These are phyloP conservation scores for Penicillium nucicola DNA, from an alignment of 495 filamentous ascomycete genomes.

Conservation along the genomic window DNA sequence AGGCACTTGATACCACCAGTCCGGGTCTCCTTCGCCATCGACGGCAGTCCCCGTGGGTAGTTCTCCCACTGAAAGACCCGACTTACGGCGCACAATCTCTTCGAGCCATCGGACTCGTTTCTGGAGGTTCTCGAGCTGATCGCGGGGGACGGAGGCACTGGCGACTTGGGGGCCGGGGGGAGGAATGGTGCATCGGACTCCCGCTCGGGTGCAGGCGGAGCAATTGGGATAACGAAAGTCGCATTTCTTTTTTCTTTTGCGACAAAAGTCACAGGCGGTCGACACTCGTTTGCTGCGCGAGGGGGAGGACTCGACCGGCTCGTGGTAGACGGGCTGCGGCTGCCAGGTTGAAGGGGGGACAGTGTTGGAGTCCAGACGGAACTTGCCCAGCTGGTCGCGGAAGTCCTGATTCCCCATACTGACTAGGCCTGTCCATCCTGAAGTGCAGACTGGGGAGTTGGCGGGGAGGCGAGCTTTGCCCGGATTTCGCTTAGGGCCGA, in stretches of 20 bases:
- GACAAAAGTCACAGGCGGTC: conserved; percentile 52
- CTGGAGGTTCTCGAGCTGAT: conserved; percentile 50
- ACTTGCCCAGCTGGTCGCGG: conserved; percentile 45
- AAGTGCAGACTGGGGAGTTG: not conserved
- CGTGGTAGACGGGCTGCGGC: conserved; percentile 4
- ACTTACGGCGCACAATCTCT: conserved; percentile 37
- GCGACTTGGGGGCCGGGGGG: conserved; percentile 42
- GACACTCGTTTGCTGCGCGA: conserved; percentile 42
- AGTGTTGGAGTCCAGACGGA: conserved; percentile 35
- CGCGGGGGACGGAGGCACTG: conserved; percentile 41
- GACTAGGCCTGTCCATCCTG: conserved; percentile 34
- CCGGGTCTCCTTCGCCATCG: conserved; percentile 36
- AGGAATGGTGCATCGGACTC: conserved; percentile 48
- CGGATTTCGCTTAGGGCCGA: conserved; percentile 3
- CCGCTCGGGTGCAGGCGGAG: conserved; percentile 48
- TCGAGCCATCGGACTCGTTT: conserved; percentile 52
- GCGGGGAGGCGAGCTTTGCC: conserved; percentile 3
- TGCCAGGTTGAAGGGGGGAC: conserved; percentile 14
- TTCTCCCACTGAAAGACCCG: conserved; percentile 36
- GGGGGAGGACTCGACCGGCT: conserved; percentile 9
- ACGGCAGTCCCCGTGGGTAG: conserved; percentile 32
- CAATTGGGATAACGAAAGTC: conserved; percentile 54
- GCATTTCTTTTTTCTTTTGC: conserved; percentile 54
- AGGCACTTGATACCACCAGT: conserved; percentile 45
- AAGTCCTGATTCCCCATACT: conserved; percentile 42